These are phyloP conservation scores for Kodamaea hsintzibuensis DNA, from an alignment of 805 yeast species.

Conservation along the genomic window DNA sequence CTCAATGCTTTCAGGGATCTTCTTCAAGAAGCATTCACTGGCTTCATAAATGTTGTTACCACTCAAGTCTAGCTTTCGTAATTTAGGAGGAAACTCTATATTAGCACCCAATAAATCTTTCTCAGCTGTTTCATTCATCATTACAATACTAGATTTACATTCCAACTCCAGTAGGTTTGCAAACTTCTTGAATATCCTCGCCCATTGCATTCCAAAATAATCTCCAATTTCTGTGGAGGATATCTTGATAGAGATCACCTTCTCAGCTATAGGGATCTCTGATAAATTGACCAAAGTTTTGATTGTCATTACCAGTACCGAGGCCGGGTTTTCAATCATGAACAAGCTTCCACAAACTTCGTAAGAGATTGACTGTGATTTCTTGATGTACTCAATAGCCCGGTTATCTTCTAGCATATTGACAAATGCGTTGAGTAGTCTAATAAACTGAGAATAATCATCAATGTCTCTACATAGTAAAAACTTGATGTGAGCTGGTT, in stretches of 20 bases:
- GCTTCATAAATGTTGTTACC: constrained; percentile 24
- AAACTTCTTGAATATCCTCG: constrained; percentile 27
- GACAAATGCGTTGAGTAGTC: constrained; percentile 5
- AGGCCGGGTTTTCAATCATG: constrained; percentile 31
- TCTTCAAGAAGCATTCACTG: constrained; percentile 18
- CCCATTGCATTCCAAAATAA: constrained; percentile 33
- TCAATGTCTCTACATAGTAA: constrained; percentile 4
- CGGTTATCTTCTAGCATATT: not conserved
- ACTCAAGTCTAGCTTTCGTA: constrained; percentile 25
- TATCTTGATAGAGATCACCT: constrained; percentile 25
- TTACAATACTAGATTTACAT: constrained; percentile 16
- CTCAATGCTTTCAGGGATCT: constrained; percentile 30
- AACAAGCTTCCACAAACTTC: constrained; percentile 30
- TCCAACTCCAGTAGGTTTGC: constrained; percentile 19
- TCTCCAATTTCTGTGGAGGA: constrained; percentile 37
- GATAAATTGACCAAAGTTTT: constrained; percentile 21
- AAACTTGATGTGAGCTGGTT: constrained; percentile 2
- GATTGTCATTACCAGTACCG: constrained; percentile 29
- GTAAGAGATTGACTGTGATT: constrained; percentile 22
- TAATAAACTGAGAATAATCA: constrained; percentile 5
- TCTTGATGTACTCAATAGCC: constrained; percentile 15
- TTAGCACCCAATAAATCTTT: constrained; percentile 20
- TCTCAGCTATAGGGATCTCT: constrained; percentile 6
- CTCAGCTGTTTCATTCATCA: constrained; percentile 14
- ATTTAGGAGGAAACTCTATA: constrained; percentile 26